phyloP scores from a whole-genome alignment of 805 yeast species.

The Teunomyces panamensis region DNA sequence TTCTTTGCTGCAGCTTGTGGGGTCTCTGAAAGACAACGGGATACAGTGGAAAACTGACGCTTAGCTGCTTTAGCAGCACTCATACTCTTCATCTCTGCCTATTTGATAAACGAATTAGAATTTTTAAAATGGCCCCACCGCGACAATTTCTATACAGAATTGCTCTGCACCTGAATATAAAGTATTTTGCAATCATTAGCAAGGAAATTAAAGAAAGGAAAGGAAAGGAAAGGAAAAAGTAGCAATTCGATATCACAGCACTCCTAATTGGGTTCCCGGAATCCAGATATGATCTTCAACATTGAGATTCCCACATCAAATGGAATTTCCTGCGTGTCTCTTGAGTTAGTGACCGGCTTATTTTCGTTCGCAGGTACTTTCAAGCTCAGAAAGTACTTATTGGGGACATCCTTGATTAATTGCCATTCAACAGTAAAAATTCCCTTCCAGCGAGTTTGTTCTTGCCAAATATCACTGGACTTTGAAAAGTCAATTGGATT shows the following conservation, averaged over 20 bases:
- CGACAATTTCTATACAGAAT: neutral
- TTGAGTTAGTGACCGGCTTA: constrained; percentile 54
- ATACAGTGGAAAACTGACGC: constrained; percentile 1
- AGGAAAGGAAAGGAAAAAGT: neutral
- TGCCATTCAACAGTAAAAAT: constrained; percentile 56
- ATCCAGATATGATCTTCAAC: constrained; percentile 41
- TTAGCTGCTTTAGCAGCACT: neutral
- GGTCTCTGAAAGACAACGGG: neutral
- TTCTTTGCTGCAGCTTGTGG: constrained; percentile 12
- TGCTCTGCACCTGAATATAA: neutral
- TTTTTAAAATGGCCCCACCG: constrained; percentile 4
- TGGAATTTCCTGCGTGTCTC: constrained; percentile 62
- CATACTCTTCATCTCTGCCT: neutral
- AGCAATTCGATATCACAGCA: neutral
- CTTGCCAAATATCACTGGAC: constrained; percentile 45
- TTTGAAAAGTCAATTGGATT: constrained; percentile 31
- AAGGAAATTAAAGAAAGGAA: neutral
- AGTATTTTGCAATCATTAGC: neutral
- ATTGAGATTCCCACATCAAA: constrained; percentile 45
- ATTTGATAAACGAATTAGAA: neutral
- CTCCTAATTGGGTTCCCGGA: constrained; percentile 4
- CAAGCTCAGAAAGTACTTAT: constrained; percentile 44
- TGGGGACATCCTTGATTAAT: constrained; percentile 49
- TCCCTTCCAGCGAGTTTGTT: constrained; percentile 49
- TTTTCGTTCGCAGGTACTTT: constrained; percentile 44